A percentile compares a stretch with the other conserved stretches of the same genome.
Conservation (phyloP, 208 protist species). For the Spongospora subterranea region DNA sequence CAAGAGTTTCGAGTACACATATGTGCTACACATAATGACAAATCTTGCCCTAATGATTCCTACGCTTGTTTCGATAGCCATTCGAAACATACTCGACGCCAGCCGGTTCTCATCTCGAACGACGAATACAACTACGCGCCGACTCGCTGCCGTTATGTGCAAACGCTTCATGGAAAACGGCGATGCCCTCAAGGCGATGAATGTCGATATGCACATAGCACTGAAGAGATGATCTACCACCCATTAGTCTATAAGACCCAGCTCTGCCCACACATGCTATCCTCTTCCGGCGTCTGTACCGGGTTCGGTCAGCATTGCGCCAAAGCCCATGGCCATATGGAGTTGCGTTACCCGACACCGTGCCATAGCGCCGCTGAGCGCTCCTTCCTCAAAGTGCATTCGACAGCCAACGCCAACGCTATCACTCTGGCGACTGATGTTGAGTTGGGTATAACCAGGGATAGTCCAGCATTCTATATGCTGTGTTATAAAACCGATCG, state of each 20-base stretch:
- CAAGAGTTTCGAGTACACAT: conserved; percentile 56
- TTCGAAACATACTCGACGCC: neutral
- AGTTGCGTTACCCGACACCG: conserved; percentile 55
- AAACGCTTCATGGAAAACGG: conserved; percentile 34
- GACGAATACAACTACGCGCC: conserved; percentile 64
- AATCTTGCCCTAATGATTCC: conserved; percentile 53
- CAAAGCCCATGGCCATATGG: conserved; percentile 59
- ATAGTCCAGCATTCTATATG: conserved; percentile 46
- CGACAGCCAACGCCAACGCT: neutral
- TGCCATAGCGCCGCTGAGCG: neutral
- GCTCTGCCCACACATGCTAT: conserved; percentile 61
- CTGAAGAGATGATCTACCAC: conserved; percentile 65
- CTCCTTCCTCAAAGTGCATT: neutral
- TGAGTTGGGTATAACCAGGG: conserved; percentile 22
- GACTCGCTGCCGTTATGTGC: conserved; percentile 64
- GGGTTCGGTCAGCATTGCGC: conserved; percentile 63
- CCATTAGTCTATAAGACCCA: conserved; percentile 64
- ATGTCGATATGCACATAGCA: conserved; percentile 64
- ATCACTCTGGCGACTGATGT: conserved; percentile 11
- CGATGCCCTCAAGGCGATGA: conserved; percentile 49
- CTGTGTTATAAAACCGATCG: conserved; percentile 53
- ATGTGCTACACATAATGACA: neutral
- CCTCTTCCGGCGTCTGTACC: conserved; percentile 36
- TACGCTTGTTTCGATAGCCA: conserved; percentile 62
- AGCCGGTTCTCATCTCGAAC: neutral